Base-by-base conservation (phyloP, 2,329 filamentous ascomycete genomes). In the Trichoderma sp. region DNA sequence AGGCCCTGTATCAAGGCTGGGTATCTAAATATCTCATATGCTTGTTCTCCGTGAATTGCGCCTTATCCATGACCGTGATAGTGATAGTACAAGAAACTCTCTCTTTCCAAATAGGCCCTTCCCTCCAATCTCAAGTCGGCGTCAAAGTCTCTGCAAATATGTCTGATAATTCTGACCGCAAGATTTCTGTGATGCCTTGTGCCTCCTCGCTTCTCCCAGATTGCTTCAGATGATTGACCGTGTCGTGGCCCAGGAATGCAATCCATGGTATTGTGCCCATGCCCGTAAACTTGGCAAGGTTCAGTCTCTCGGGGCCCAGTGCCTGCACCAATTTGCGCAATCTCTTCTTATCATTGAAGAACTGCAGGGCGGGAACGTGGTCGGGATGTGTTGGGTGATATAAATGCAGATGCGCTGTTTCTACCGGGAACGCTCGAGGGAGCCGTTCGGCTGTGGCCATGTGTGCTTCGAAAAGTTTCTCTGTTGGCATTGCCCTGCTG, bases 321-420 rank as follows among this genome's bases (percentile, higher is more conserved):
- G 76, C 76, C 35, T 79, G 78, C 5, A 83, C 79, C 29, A 84
- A 45, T 21, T 77, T 79, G 67, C 81, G 79, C 38, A 85, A 74
- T 35, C 77, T 80, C 38, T 82, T 75, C 74, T 79, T 82, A 67
- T 85, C 79, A 62, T 80, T 77, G 76, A 91, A 85, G 71, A 88
- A 86, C 2, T 84, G 79, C 12, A 91, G 78, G 0, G 90, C 90
- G 1, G 85, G 84, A 2, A 83, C 80, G 27, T 87, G 84, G 31
- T 85, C 85, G 0, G 90, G 89, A 3, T 83, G 83, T 0, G 86
- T 87, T 0, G 90, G 90, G 78, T 91, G 89, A 75, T 89, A 84
- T 2, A 91, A 83, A 33, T 87, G 84, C 4, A 91, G 83, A 77
- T 91, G 90, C 0, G 89, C 89, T 38, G 85, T 83, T 67, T 89